Evolutionary conservation across 2,329 filamentous ascomycete species (phyloP).

Genomic region (Colletotrichum sp.): DNA sequence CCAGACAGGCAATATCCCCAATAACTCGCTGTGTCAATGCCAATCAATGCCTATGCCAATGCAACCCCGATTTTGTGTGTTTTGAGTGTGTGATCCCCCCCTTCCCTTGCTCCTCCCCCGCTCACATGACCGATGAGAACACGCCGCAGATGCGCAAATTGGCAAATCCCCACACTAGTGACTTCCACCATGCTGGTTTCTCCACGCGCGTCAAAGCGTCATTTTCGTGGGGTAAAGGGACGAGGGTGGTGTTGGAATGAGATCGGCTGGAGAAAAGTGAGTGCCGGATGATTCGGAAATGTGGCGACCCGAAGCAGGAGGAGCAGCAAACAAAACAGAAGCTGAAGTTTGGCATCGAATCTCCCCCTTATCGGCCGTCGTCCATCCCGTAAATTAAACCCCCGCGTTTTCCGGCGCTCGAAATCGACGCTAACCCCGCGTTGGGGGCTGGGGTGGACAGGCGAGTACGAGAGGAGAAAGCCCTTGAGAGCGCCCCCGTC

Average conservation of each 20-base stretch:
- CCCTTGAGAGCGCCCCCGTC: neutral
- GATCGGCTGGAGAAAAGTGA: neutral
- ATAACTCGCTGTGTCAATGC: slow-evolving; percentile 15
- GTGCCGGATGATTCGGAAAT: slow-evolving; percentile 3
- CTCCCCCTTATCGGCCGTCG: neutral
- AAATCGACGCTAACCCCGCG: slow-evolving; percentile 18
- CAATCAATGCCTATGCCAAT: slow-evolving; percentile 16
- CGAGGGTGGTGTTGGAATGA: neutral
- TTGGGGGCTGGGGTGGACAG: slow-evolving; percentile 5
- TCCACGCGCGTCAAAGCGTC: neutral
- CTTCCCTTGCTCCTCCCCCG: neutral
- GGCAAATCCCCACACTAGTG: neutral
- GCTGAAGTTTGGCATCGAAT: neutral
- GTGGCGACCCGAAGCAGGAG: neutral
- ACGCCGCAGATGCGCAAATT: slow-evolving; percentile 2
- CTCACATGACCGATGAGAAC: slow-evolving; percentile 9
- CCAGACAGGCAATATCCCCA: neutral
- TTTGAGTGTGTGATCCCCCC: neutral
- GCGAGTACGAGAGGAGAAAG: slow-evolving; percentile 5
- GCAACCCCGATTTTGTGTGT: slow-evolving; percentile 13
- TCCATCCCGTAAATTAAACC: neutral
- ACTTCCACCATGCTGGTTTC: neutral
- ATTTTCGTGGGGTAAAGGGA: neutral
- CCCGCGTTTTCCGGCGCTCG: slow-evolving; percentile 8
- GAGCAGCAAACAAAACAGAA: neutral